phyloP scores from a whole-genome alignment of 331 rosid genomes.

The Rhamnella rubrinervis region DNA sequence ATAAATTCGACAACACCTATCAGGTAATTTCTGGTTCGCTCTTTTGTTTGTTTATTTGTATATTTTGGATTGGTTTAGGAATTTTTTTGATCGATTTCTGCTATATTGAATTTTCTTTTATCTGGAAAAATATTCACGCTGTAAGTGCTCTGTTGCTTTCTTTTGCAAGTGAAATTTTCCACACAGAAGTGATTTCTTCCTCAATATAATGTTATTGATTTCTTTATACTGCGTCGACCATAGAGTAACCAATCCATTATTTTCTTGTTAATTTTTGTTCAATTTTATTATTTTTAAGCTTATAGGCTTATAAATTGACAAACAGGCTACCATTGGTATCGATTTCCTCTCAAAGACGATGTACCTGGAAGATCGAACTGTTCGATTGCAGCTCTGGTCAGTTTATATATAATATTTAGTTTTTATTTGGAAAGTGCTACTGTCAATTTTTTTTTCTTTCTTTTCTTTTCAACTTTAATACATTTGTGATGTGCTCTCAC shows the following conservation, averaged over 20 bases:
- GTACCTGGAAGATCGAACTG: constrained; percentile 93
- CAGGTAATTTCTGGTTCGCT: constrained; percentile 22
- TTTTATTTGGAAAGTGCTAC: background rate
- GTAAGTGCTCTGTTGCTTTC: no score
- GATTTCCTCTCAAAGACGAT: constrained; percentile 88
- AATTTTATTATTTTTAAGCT: no score
- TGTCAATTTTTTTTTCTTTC: no score
- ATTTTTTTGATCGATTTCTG: background rate
- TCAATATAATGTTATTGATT: background rate
- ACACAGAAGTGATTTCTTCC: no score
- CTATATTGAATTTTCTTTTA: no score
- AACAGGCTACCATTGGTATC: constrained; percentile 83
- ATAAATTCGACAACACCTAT: constrained; percentile 43
- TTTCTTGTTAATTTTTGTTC: no score
- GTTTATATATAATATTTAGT: constrained; percentile 16
- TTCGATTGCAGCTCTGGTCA: constrained; percentile 78
- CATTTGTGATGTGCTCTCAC: background rate
- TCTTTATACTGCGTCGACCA: background rate
- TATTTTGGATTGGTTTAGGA: background rate
- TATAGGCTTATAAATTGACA: background rate
- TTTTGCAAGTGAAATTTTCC: background rate
- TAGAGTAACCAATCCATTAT: no score
- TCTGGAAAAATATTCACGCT: no score
- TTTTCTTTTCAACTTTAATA: background rate
- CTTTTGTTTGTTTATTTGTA: background rate